phyloP scores from a whole-genome alignment of 192 early-diverging fungal genomes.

The Rhizoclosmatium sp. region DNA sequence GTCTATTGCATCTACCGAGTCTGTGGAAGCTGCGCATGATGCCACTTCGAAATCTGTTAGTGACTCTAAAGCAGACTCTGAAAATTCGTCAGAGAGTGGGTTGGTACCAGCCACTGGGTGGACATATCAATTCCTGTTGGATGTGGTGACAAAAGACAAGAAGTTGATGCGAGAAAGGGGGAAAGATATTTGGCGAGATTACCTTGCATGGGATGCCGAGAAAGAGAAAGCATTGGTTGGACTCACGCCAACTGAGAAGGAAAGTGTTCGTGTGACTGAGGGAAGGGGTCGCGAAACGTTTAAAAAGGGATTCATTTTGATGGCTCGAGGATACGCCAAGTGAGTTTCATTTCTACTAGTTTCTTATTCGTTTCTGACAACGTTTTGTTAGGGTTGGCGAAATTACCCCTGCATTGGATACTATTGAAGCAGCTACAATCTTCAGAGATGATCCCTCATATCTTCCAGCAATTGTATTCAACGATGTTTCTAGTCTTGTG shows the following conservation, averaged over 20 bases:
- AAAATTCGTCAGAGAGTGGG: neutral
- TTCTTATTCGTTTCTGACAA: neutral
- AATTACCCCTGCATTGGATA: constrained; percentile 41
- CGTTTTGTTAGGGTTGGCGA: constrained; percentile 34
- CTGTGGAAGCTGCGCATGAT: neutral
- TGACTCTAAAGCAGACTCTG: neutral
- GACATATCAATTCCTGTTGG: constrained; percentile 16
- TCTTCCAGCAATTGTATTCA: constrained; percentile 45
- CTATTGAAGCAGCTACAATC: constrained; percentile 35
- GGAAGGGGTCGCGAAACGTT: constrained; percentile 9
- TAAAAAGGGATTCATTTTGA: constrained; percentile 7
- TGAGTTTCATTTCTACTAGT: constrained; percentile 4
- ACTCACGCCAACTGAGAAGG: constrained; percentile 9
- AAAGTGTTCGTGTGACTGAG: constrained; percentile 13
- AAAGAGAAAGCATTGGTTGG: constrained; percentile 16
- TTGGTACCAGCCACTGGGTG: constrained; percentile 3
- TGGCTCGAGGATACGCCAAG: constrained; percentile 19
- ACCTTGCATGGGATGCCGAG: constrained; percentile 11
- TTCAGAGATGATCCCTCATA: constrained; percentile 51
- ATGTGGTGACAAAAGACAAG: constrained; percentile 16
- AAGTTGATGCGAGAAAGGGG: constrained; percentile 14
- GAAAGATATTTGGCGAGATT: constrained; percentile 4
- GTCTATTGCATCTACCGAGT: neutral
- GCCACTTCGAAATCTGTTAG: neutral
- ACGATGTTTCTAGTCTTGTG: constrained; percentile 45